Base-by-base conservation (phyloP, 495 filamentous ascomycete species). In the Cercophora sp. region DNA sequence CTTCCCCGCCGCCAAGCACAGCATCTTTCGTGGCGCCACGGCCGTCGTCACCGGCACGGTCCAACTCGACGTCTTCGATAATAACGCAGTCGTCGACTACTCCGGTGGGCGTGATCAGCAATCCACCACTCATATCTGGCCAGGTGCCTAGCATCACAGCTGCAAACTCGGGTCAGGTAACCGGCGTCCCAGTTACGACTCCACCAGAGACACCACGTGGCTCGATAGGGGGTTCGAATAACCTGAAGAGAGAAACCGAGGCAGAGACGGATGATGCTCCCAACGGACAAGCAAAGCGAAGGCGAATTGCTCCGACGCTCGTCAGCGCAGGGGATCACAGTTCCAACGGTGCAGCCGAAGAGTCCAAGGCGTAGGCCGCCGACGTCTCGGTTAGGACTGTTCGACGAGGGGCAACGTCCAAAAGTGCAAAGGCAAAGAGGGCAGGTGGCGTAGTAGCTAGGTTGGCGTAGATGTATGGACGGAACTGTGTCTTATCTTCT, bases 21-120 rank as follows among this genome's bases (percentile, higher is more conserved):
- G 61, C 71, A 2, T 63, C 73, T 42, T 63, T 79, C 68, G 54
- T 73, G 56, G 66, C 67, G 61, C 54, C 71, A 58, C 83, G 84
- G 16, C 87, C 88, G 8, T 79, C 82, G 5, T 91, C 87, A 20
- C 89, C 88, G 13, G 79, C 88, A 2, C 76, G 92, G 34, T 92
- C 90, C 1, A 94, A 87, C 55, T 96, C 93, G 8, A 79, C 85
- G 4, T 91, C 88, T 2, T 96, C 91, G n/a, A 77, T 91, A 13
- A 78, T 84, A 8, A 94, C 89, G 0, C 71, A 75, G 37, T 51
- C 70, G 10, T 77, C 76, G 1, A 47, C 51, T 1, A 56, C 63
- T 0, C 59, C 51, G 5, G 45, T 61, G 16, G 57, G 60, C 6
- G 60, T 71, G 16, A 78, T 88, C 43, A 91, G 80, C 64, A 92